These are phyloP conservation scores for Trichoderma sp. DNA, from an alignment of 2,329 filamentous ascomycete genomes.

Conservation along the genomic window DNA sequence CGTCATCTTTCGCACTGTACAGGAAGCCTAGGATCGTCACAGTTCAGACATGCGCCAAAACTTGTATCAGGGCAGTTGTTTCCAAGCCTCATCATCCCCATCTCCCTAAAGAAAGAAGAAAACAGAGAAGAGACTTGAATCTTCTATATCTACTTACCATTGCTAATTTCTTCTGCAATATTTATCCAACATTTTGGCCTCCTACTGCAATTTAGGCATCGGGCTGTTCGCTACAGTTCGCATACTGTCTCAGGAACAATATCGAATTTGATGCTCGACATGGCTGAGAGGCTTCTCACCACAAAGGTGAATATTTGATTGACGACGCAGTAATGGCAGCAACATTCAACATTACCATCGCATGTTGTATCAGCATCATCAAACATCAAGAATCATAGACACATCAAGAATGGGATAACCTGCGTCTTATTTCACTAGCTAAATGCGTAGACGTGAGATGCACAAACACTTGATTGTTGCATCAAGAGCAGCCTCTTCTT, in stretches of 20 bases:
- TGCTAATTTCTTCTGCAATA: not conserved
- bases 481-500: slow-evolving; percentile 22
- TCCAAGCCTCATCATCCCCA: not conserved
- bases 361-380: not conserved
- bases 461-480: slow-evolving; percentile 30
- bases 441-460: slow-evolving; percentile 23
- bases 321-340: not conserved
- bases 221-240: not conserved
- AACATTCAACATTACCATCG: not conserved
- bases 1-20: not conserved
- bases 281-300: not conserved
- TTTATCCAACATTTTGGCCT: not conserved
- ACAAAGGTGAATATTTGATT: not conserved
- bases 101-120: not conserved
- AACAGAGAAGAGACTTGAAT: not conserved
- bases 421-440: slow-evolving; percentile 21
- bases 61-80: not conserved
- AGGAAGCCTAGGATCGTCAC: no score
- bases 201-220: not conserved
- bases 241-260: not conserved
- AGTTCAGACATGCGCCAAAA: not conserved
- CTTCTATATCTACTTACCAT: not conserved
- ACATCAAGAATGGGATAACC: not conserved
- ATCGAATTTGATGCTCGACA: not conserved
- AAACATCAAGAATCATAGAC: not conserved